Evolutionary conservation across 2,329 filamentous ascomycete species (phyloP), one percentile per base, ranked within the genome.

Genomic region (Aureobasidium mangrovei): DNA sequence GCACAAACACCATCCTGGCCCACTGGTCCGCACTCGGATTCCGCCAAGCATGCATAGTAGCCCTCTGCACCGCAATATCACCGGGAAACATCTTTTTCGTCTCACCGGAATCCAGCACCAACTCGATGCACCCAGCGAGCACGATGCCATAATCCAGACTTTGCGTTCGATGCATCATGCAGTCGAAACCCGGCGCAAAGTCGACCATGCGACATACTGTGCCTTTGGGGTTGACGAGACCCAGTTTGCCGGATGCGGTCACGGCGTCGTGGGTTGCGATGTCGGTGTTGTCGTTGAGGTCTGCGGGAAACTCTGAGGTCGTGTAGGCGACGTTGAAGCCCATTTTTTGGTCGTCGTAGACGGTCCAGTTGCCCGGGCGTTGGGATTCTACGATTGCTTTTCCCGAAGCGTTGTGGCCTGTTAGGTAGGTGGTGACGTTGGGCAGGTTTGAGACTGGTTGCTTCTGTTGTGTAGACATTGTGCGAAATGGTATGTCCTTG

Each of bases 281-380:
- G 61, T 82, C 78, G 54, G 67, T 61, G 56, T 77, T 70, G 27
- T 65, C 60, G 60, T 71, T 69, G 53, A 81, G 67, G 46, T 74
- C 62, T 31, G 74, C 70, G 0, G 78, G 77, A 51, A 74, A 75
- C 51, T 67, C 63, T 49, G 70, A 69, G 9, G 78, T 76, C 3
- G 76, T 75, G 67, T 78, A 81, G 56, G 70, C 72, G 29, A 79
- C 73, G 18, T 68, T 68, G 64, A 79, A 79, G 12, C 67, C 68
- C 33, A 76, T 72, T 38, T 72, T 71, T 58, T 75, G 72, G n/a
- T 67, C 57, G 63, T 70, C 63, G 66, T 70, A 62, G 60, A 57
- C 59, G 61, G 57, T 58, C 65, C 65, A 69, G 27, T 62, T 55
- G 8, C 67, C 61, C 10, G 65, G 65, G 9, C 64, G 60, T 2